Base-by-base conservation (phyloP, 2,329 filamentous ascomycete genomes). In the Cercospora sesami region DNA sequence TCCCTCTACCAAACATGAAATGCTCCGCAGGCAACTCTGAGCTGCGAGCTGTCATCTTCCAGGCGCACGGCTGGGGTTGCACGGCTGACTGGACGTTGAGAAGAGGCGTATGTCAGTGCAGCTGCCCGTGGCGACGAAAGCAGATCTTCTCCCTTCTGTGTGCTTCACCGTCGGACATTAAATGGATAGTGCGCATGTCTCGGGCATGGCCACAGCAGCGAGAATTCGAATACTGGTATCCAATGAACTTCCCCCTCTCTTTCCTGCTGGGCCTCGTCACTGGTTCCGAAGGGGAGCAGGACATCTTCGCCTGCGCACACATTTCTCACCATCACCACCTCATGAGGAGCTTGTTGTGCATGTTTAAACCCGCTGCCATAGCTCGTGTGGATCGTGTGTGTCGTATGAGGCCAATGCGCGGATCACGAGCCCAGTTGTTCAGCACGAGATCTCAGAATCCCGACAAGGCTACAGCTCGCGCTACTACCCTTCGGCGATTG, bases 71-170 rank as follows among this genome's bases (percentile, higher is more conserved):
- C 68, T 64, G 33, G 53, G 48, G 48, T 64, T 64, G 18, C 62
- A 64, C 51, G 10, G 18, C 30, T 18, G 53, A 42, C 33, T 68
- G 16, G 66, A 66, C 58, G 69, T 68, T 74, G 63, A 36, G 69
- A 66, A 68, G 69, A 72, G 74, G 73, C 73, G 73, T 62, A 69
- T 74, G 74, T 75, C 74, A 75, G 72, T 68, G 67, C 68, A 72
- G 65, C 68, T 70, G 68, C 62, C 71, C 69, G 69, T 62, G 61
- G 23, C 31, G 62, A 71, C 64, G 64, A 69, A 68, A 67, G 63
- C 66, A 66, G 68, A 66, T 63, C 64, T 57, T 57, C 68, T 68
- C 71, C 55, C 61, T 62, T 69, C 65, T 60, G 64, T 69, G 71
- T 64, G 64, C 65, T 65, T 64, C 62, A 45, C 39, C 61, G 39